phyloP scores from a whole-genome alignment of 768 basidiomycete genomes.

The Russula brevipes region DNA sequence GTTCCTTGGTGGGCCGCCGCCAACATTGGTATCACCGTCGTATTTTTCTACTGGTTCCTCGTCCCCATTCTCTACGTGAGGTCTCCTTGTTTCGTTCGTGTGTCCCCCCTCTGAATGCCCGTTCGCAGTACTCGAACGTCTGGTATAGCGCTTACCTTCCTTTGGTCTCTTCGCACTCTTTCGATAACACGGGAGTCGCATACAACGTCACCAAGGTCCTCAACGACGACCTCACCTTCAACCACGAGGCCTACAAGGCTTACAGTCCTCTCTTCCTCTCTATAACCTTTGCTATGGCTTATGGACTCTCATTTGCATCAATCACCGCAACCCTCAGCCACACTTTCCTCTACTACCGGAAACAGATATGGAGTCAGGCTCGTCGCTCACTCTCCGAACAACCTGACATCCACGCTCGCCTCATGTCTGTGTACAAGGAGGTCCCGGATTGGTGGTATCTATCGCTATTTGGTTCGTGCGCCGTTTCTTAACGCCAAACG shows the following conservation, averaged over 20 bases:
- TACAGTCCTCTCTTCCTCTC: conserved; percentile 64
- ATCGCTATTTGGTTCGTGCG: conserved; percentile 45
- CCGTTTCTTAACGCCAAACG: too few relatives aligned
- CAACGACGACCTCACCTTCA: conserved; percentile 49
- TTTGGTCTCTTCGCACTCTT: conserved; percentile 61
- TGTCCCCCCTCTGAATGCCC: not conserved
- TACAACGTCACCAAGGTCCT: conserved; percentile 60
- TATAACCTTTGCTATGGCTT: conserved; percentile 66
- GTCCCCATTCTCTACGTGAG: conserved; percentile 50
- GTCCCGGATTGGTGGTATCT: conserved; percentile 87
- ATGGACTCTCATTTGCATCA: conserved; percentile 75
- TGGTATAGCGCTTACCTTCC: conserved; percentile 31
- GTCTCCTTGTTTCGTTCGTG: not conserved
- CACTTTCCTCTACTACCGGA: conserved; percentile 67
- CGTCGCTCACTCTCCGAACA: conserved; percentile 71
- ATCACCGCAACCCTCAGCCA: conserved; percentile 74
- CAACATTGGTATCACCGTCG: conserved; percentile 57
- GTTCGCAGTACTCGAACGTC: conserved; percentile 31
- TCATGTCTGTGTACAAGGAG: conserved; percentile 71
- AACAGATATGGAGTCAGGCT: conserved; percentile 69
- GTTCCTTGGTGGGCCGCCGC: conserved; percentile 83
- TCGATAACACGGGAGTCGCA: conserved; percentile 50
- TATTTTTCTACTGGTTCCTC: conserved; percentile 66
- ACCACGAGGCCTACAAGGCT: conserved; percentile 46
- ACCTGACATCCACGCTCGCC: conserved; percentile 76